phyloP scores from a whole-genome alignment of 2,329 filamentous ascomycete genomes.

The Magnaporthales sp. region DNA sequence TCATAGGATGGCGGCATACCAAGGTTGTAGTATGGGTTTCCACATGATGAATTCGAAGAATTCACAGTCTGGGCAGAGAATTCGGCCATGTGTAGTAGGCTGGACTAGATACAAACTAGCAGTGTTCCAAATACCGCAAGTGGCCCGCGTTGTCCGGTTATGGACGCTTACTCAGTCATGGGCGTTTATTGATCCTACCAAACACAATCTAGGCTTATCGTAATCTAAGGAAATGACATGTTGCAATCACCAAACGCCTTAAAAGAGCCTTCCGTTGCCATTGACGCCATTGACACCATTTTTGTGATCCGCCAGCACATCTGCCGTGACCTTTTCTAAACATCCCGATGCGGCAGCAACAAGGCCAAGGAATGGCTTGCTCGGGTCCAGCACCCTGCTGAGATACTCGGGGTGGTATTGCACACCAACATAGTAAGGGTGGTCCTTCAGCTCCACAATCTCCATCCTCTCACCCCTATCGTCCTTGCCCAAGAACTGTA shows the following conservation, averaged over 20 bases:
- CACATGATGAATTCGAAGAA: too few relatives aligned
- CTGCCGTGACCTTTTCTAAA: slow-evolving; percentile 35
- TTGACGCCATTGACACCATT: slow-evolving; percentile 12
- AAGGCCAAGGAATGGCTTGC: slow-evolving; percentile 74
- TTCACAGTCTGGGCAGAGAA: too few relatives aligned
- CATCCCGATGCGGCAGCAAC: slow-evolving; percentile 68
- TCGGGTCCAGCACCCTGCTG: slow-evolving; percentile 64
- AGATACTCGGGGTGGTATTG: slow-evolving; percentile 89
- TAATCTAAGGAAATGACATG: neutral
- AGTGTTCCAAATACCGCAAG: too few relatives aligned
- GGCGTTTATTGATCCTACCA: neutral
- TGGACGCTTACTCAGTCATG: neutral
- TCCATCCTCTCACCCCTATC: slow-evolving; percentile 68
- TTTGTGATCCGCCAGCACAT: slow-evolving; percentile 17
- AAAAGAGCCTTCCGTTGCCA: neutral
- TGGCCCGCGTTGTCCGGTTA: too few relatives aligned
- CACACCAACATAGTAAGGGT: slow-evolving; percentile 63
- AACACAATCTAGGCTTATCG: neutral
- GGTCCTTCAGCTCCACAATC: slow-evolving; percentile 65
- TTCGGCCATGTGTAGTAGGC: too few relatives aligned
- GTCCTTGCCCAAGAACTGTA: slow-evolving; percentile 69
- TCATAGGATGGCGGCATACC: too few relatives aligned
- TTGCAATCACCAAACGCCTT: neutral
- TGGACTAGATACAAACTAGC: too few relatives aligned
- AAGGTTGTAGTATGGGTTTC: too few relatives aligned